These are phyloP conservation scores for Crepidotus variabilis DNA, from an alignment of 768 basidiomycete species.

Conservation along the genomic window DNA sequence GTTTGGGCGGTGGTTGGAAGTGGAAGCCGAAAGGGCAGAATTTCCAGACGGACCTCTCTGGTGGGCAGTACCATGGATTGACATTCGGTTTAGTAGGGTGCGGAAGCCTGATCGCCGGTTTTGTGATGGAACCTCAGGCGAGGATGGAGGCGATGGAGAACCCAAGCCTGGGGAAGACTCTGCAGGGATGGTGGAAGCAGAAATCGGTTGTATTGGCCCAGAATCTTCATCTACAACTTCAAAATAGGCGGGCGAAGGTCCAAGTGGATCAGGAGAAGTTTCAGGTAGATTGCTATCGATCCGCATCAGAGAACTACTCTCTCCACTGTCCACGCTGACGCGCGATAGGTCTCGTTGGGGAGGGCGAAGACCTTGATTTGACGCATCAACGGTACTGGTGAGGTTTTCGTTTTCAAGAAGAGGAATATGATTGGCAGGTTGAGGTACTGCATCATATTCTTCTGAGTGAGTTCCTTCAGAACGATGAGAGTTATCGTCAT, in stretches of 20 bases:
- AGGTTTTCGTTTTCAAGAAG: neutral
- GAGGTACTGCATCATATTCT: neutral
- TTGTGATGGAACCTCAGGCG: neutral
- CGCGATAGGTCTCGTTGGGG: neutral
- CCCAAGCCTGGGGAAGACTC: neutral
- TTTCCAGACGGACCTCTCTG: neutral
- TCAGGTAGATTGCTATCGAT: neutral
- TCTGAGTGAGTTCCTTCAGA: neutral
- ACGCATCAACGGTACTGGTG: neutral
- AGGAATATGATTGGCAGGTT: neutral
- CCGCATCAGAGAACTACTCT: neutral
- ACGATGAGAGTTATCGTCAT: neutral
- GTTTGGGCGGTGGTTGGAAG: neutral
- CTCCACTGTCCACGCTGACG: neutral
- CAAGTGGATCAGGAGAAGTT: neutral
- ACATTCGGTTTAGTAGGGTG: neutral
- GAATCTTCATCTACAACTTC: constrained; percentile 3
- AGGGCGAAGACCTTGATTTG: neutral
- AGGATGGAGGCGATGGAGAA: neutral
- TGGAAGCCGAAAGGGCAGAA: neutral
- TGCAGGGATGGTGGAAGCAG: neutral
- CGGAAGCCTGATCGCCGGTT: constrained; percentile 2
- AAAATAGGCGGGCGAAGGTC: constrained; percentile 5
- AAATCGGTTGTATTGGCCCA: neutral
- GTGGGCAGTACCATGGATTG: neutral